Evolutionary conservation across 257 asterid species (phyloP).

Genomic region (Solanum sejunctum): DNA sequence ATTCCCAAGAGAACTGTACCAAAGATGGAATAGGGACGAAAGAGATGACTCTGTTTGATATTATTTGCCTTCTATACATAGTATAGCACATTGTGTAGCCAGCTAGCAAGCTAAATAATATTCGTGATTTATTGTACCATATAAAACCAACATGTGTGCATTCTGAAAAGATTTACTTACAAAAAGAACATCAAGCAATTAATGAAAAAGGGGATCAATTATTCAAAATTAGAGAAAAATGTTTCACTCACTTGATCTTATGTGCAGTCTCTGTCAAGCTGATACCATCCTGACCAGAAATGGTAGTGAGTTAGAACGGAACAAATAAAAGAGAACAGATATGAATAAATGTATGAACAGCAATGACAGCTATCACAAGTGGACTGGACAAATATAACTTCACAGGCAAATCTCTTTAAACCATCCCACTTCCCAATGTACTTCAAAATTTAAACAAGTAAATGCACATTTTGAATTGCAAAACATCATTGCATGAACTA

Average conservation of each 20-base stretch:
- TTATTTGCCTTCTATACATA: not conserved
- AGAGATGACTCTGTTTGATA: not conserved
- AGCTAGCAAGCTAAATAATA: not conserved
- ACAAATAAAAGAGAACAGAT: not conserved
- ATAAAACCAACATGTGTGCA: not conserved
- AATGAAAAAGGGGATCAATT: not conserved
- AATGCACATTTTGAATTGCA: not conserved
- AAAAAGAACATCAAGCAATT: not conserved
- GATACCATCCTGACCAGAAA: slow-evolving; percentile 60
- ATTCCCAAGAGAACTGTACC: not conserved
- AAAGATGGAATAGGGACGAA: not conserved
- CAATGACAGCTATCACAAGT: not conserved
- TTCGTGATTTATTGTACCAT: not conserved
- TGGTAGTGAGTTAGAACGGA: not conserved
- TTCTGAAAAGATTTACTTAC: not conserved
- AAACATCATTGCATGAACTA: not conserved
- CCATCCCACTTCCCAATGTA: not conserved
- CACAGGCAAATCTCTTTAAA: not conserved
- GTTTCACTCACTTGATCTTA: slow-evolving; percentile 58
- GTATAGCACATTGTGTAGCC: not conserved
- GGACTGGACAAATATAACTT: not conserved
- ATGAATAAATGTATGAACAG: not conserved
- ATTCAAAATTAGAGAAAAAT: not conserved
- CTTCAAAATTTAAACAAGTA: not conserved
- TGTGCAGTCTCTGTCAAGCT: slow-evolving; percentile 61